Conservation (phyloP, 495 filamentous ascomycete species). For the Neurospora sp. region DNA sequence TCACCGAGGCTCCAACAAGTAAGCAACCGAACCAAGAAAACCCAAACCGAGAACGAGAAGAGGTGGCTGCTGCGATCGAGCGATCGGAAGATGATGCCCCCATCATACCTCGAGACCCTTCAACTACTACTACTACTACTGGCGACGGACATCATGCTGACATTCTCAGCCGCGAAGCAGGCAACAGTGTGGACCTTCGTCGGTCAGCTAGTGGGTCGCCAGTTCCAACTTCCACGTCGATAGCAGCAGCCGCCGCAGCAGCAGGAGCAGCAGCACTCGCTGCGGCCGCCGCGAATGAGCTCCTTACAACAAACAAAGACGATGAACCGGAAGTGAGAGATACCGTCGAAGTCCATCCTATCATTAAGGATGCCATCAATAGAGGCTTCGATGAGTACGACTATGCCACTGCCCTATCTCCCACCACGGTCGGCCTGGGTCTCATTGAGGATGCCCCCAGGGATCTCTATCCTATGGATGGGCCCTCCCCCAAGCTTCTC, state of each 20-base stretch:
- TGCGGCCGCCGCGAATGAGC: neutral
- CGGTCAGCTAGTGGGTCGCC: neutral
- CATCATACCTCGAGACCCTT: neutral
- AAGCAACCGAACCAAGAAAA: neutral
- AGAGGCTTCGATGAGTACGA: neutral
- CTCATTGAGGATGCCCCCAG: conserved; percentile 19
- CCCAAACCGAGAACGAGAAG: neutral
- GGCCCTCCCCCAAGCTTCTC: conserved; percentile 19
- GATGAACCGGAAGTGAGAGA: neutral
- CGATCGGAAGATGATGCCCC: neutral
- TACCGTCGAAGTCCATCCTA: neutral
- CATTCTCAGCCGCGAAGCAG: neutral
- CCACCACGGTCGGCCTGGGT: conserved; percentile 12
- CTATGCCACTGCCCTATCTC: neutral
- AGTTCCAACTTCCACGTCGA: neutral
- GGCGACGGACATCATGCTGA: neutral
- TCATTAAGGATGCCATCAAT: neutral
- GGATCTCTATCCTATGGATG: conserved; percentile 14
- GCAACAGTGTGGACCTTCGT: neutral
- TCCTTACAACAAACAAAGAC: neutral
- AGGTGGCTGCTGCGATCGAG: neutral
- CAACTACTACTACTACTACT: neutral
- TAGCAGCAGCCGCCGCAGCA: neutral
- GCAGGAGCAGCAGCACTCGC: neutral
- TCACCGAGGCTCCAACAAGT: neutral